A percentile compares a stretch with the other conserved stretches of the same genome.
Evolutionary conservation across 768 basidiomycete species (phyloP).

Genomic region (Coprinellus aureogranulatus): DNA sequence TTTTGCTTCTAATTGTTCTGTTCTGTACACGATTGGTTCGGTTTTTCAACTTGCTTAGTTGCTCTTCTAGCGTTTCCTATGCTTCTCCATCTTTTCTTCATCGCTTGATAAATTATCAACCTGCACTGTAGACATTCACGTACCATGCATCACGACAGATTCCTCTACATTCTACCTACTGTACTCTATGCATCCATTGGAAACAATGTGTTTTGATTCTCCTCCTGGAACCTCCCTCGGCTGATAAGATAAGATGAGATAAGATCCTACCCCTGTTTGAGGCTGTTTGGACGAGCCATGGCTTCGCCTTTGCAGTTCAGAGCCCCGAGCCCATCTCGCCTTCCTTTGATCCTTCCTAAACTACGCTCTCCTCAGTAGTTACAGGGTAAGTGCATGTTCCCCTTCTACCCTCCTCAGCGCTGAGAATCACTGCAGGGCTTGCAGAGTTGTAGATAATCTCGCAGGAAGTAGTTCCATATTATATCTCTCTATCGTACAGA

Average conservation of each 20-base stretch:
- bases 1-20: not conserved
- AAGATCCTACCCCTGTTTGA: not conserved
- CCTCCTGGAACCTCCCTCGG: no score
- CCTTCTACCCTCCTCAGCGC: no score
- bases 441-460: no score
- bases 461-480: no score
- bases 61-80: not conserved
- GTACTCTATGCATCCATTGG: slow-evolving; percentile 1
- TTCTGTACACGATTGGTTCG: not conserved
- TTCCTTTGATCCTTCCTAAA: not conserved
- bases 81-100: not conserved
- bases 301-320: no score
- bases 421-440: no score
- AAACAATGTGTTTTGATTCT: not conserved
- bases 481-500: not conserved
- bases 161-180: not conserved
- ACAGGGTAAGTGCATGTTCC: not conserved
- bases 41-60: not conserved
- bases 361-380: not conserved
- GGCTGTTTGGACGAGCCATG: no score
- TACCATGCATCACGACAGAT: not conserved
- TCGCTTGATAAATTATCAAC: not conserved
- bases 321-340: no score
- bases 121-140: not conserved
- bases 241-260: not conserved